phyloP scores from a whole-genome alignment of 805 yeast genomes.

The Barnettozyma pratensis region DNA sequence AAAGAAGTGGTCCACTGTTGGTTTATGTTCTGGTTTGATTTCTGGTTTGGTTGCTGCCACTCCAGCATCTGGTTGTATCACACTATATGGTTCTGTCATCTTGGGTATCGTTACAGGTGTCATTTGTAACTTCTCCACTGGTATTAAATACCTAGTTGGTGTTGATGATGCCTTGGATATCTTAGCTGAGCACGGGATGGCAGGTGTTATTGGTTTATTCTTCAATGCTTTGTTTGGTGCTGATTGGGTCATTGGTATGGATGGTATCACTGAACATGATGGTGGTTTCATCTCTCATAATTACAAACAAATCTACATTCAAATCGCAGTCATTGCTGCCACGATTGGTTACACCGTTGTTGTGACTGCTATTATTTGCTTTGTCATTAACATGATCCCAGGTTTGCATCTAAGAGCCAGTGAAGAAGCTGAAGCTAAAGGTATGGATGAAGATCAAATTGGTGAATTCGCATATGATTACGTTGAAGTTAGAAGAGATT shows the following conservation, averaged over 20 bases:
- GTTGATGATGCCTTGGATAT: constrained; percentile 94
- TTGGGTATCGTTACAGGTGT: constrained; percentile 79
- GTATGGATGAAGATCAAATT: constrained; percentile 94
- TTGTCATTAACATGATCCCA: constrained; percentile 71
- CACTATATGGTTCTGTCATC: constrained; percentile 85
- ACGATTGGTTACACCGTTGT: constrained; percentile 68
- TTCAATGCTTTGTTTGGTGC: constrained; percentile 88
- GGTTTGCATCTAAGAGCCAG: constrained; percentile 74
- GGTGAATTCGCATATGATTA: constrained; percentile 99
- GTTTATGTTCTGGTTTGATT: constrained; percentile 90
- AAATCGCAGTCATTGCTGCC: constrained; percentile 77
- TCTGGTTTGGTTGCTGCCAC: constrained; percentile 97
- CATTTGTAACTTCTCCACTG: constrained; percentile 86
- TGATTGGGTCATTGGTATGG: constrained; percentile 84
- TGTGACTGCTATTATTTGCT: constrained; percentile 73
- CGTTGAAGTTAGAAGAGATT: constrained; percentile 94
- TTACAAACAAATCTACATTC: constrained; percentile 88
- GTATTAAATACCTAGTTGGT: constrained; percentile 69
- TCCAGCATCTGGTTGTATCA: constrained; percentile 87
- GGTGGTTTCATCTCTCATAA: constrained; percentile 95
- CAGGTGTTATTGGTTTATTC: constrained; percentile 86
- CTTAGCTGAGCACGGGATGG: constrained; percentile 98
- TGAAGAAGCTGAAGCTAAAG: constrained; percentile 81
- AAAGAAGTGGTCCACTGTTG: constrained; percentile 90
- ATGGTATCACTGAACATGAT: constrained; percentile 72